Evolutionary conservation across 495 filamentous ascomycete genomes (phyloP).

Genomic region (Neurospora tetrasperma): DNA sequence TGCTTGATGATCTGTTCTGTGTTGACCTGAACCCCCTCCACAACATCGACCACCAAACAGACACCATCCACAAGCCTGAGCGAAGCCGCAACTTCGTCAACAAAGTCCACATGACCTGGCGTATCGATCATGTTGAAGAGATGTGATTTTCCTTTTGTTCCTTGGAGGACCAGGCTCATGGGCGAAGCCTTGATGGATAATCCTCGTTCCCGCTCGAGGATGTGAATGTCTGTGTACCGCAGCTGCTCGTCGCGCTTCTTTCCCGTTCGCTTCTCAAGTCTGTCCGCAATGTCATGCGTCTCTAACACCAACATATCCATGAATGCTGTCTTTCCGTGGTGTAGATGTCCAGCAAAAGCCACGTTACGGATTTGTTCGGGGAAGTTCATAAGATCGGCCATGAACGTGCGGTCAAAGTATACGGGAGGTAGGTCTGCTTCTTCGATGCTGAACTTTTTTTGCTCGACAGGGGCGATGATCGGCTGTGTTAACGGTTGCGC

Average conservation of each 20-base stretch:
- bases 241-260: constrained; percentile 82
- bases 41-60: constrained; percentile 87
- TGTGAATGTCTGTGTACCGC: constrained; percentile 85
- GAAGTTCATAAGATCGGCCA: constrained; percentile 93
- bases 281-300: constrained; percentile 76
- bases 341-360: constrained; percentile 82
- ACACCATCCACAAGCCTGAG: constrained; percentile 84
- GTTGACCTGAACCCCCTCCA: constrained; percentile 95
- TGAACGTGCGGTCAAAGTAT: constrained; percentile 71
- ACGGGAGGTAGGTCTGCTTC: constrained; percentile 86
- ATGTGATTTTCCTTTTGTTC: constrained; percentile 88
- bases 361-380: constrained; percentile 91
- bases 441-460: constrained; percentile 92
- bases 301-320: constrained; percentile 97
- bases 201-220: constrained; percentile 79
- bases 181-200: constrained; percentile 90
- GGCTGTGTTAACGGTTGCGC: constrained; percentile 84
- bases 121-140: constrained; percentile 92
- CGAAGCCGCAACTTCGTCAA: constrained; percentile 87
- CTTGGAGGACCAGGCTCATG: constrained; percentile 86
- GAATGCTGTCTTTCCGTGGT: constrained; percentile 95
- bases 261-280: constrained; percentile 67
- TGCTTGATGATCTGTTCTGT: constrained; percentile 96
- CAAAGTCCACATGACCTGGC: constrained; percentile 95
- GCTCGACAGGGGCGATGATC: constrained; percentile 83